These are phyloP conservation scores for Fusarium odoratissimum DNA, from an alignment of 2,329 filamentous ascomycete genomes.

Conservation along the genomic window DNA sequence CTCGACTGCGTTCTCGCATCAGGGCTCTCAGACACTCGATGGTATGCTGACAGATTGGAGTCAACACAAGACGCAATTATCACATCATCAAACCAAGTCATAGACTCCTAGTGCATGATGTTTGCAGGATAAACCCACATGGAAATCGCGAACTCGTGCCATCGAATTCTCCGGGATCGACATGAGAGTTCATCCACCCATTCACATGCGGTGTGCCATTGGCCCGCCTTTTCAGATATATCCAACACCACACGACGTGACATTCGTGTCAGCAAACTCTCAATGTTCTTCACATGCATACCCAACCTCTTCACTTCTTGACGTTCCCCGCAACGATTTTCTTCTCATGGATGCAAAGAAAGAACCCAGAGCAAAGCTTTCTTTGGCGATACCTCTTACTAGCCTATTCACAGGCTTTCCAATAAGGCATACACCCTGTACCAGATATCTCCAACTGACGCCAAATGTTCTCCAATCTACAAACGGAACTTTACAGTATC, in stretches of 20 bases:
- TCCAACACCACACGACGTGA: slow-evolving; percentile 1
- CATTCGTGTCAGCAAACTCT: slow-evolving; percentile 14
- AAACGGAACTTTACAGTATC: neutral
- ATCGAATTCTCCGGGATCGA: slow-evolving; percentile 38
- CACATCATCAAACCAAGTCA: neutral
- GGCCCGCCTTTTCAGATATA: slow-evolving; percentile 6
- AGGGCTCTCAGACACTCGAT: neutral
- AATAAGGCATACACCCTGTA: neutral
- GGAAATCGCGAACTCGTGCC: slow-evolving; percentile 8
- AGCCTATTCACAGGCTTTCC: neutral
- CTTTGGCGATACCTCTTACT: neutral
- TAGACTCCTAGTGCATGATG: slow-evolving; percentile 5
- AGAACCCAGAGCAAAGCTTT: neutral
- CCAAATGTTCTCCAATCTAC: neutral
- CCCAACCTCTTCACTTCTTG: slow-evolving; percentile 7
- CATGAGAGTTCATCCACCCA: slow-evolving; percentile 22
- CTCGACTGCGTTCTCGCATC: neutral
- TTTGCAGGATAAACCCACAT: neutral
- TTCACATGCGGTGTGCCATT: slow-evolving; percentile 6
- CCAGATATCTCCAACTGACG: neutral
- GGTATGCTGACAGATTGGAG: neutral
- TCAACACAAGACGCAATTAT: neutral
- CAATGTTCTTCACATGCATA: slow-evolving; percentile 26
- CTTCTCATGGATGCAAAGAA: neutral
- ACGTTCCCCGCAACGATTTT: neutral